Base-by-base conservation (phyloP, 805 yeast species). In the Kodamaea sagamina region DNA sequence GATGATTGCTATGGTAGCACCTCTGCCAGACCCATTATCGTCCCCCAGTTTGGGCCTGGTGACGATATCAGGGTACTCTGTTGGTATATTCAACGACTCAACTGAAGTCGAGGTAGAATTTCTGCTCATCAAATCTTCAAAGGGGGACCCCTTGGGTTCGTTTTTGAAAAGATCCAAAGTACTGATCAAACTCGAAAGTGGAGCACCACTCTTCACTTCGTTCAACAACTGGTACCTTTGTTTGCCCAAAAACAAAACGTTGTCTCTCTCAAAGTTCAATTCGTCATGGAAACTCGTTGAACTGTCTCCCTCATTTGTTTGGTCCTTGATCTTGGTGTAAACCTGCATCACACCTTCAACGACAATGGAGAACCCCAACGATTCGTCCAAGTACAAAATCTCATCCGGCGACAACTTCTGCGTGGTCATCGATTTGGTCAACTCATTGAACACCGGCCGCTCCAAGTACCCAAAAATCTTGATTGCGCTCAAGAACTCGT, bases 401-500 rank as follows among this genome's bases (percentile, higher is more conserved):
- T 92, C 98, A 27, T 88, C 92, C 4, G 78, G 75, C 19, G 82
- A 82, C 28, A 92, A 61, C 47, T 86, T 84, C 57, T 88, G 89
- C 0, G 98, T 92, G 42, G 87, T 87, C 88, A 92, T 89, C 47
- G 85, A 85, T 57, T 86, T 84, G 3, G 98, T 90, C 53, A 92
- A 74, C 55, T 90, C 98, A 58, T 90, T 95, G 62, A 92, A 90
- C 1, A 92, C 97, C 2, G 87, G 85, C 47, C 84, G 77, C 51
- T 92, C 98, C 38, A 92, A 71, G 61, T 92, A 92, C 2, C 98
- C 98, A 68, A 92, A 93, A 5, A 93, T 85, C 63, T 89, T 89
- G 50, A 93, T 87, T 2, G 97, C 98, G 39, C 87, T 78, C 36
- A 92, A 66, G 54, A 92, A 92, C 59, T 90, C 95, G 60, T 92